Base-by-base conservation (phyloP, 345 rosid species). In the Salix udensis region DNA sequence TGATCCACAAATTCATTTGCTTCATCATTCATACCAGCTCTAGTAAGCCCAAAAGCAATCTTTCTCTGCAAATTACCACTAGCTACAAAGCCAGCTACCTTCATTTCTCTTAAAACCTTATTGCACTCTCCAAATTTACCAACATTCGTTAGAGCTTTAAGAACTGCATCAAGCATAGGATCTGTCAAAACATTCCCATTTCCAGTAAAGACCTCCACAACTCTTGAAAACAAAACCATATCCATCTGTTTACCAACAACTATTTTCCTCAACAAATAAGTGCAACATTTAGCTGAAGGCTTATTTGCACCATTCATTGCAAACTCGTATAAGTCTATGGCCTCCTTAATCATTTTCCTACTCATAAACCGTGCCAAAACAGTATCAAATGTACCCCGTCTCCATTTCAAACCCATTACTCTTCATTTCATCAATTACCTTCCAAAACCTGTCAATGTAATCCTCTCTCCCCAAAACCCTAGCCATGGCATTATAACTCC, bases 401-500 rank as follows among this genome's bases (percentile, higher is more conserved):
- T 90, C 93, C 91, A 94, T 84, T 81, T 90, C 91, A 79, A 78
- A 86, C 37, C 93, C 92, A 12, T 76, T 81, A 69, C 64, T 79
- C 77, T 82, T 89, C 92, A 94, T 90, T 79, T 94, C 98, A 68
- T 85, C 85, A 13, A 89, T 67, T 76, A 92, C 79, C 76, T 91
- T 91, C 90, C 92, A 89, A 76, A 96, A 93, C 70, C 96, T 86
- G 81, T 93, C 98, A 4, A 88, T 78, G 70, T 84, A 93, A 60
- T 91, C 97, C 76, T 89, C 93, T 75, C 88, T 89, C 31, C 98
- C 98, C 80, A 95, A 81, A 68, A 91, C 85, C 78, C 85, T 83
- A 8, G 94, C 94, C 72, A 95, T 76, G 31, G 90, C 88, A 87
- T 95, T 95, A 76, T 89, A 93, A 16, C 87, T 95, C 62, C 65